Evolutionary conservation across 2,329 filamentous ascomycete genomes (phyloP).

Genomic region (Stromatinia cepivora): DNA sequence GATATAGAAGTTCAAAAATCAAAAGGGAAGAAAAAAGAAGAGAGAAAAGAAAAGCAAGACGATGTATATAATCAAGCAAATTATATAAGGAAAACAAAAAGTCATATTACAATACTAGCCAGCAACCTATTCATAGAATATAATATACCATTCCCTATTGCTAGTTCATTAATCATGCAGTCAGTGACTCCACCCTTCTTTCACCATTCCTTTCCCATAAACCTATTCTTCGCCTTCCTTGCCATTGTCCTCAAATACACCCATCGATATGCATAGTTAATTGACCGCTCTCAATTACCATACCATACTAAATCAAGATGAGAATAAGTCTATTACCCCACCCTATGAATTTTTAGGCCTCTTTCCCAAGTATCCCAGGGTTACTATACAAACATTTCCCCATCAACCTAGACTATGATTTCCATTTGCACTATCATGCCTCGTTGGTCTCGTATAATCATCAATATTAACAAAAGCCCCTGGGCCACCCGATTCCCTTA

Average conservation of each 20-base stretch:
- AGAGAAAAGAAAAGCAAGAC: too few species aligned
- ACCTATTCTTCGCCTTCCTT: background rate
- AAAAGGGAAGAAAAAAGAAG: too few species aligned
- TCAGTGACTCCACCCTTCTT: background rate
- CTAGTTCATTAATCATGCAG: background rate
- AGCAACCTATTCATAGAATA: background rate
- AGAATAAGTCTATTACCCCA: background rate
- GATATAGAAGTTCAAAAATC: too few species aligned
- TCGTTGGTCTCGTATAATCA: slow-evolving; percentile 37
- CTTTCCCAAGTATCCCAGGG: background rate
- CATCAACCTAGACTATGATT: background rate
- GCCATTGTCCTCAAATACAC: background rate
- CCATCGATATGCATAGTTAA: background rate
- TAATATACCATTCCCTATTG: background rate
- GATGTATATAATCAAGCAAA: too few species aligned
- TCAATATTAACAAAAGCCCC: slow-evolving; percentile 78
- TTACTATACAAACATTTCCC: background rate
- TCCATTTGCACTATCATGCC: background rate
- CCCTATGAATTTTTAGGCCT: background rate
- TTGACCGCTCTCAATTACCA: background rate
- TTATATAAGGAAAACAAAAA: too few species aligned
- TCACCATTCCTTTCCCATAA: background rate
- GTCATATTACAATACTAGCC: too few species aligned
- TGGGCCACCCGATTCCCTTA: slow-evolving; percentile 75
- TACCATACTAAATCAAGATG: background rate